Evolutionary conservation across 495 filamentous ascomycete genomes (phyloP).

Genomic region (Aspergillus egyptiacus): DNA sequence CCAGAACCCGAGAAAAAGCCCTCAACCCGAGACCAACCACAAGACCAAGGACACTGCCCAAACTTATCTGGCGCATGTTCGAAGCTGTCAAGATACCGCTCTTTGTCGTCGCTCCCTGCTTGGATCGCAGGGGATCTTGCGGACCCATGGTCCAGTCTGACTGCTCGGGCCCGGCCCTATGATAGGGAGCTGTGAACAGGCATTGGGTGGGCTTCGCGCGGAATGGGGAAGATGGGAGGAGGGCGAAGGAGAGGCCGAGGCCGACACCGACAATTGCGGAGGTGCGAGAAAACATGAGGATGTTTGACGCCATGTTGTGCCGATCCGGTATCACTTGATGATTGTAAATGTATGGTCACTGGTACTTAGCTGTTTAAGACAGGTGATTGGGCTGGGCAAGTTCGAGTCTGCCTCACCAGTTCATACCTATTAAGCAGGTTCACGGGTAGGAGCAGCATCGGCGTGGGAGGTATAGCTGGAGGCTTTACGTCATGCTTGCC

Average conservation of each 20-base stretch:
- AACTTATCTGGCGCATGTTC: constrained; percentile 60
- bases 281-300: constrained; percentile 29
- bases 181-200: constrained; percentile 31
- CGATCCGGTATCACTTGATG: background rate
- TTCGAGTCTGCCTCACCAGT: too few species aligned
- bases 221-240: constrained; percentile 35
- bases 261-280: constrained; percentile 35
- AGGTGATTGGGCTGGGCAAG: background rate
- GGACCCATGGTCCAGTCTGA: constrained; percentile 25
- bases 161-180: constrained; percentile 16
- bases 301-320: constrained; percentile 20
- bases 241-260: constrained; percentile 34
- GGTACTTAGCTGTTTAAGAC: background rate
- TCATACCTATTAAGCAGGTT: too few species aligned
- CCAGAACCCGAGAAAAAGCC: constrained; percentile 69
- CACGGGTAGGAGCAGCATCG: too few species aligned
- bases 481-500: background rate
- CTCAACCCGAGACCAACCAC: constrained; percentile 63
- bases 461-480: background rate
- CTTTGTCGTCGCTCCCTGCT: constrained; percentile 25
- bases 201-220: constrained; percentile 36
- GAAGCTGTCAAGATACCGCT: constrained; percentile 35
- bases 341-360: background rate
- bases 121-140: constrained; percentile 19
- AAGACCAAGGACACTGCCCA: constrained; percentile 65